Base-by-base conservation (phyloP, 164 flowering plant genomes). In the Magnolia changhungtana region DNA sequence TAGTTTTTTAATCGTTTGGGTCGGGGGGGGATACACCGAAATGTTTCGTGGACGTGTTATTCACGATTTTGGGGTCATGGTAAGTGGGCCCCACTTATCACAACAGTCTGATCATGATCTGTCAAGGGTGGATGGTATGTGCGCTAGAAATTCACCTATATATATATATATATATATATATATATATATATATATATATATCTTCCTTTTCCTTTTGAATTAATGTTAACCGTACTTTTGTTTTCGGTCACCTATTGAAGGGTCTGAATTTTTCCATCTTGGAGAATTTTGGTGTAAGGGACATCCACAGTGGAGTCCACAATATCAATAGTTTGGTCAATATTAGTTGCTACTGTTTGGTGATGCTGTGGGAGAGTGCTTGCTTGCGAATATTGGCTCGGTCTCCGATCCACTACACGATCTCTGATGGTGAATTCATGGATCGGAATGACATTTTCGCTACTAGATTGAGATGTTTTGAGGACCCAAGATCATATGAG, bases 351-450 rank as follows among this genome's bases (percentile, higher is more conserved):
- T 64, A 14, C 66, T 27, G 19, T 50, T 24, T 3, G 76, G 65
- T 13, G 76, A 74, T 8, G 63, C 27, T 23, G 37, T 13, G 20
- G 21, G 71, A 9, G 59, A 74, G 2, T 21, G 59, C 6, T 1
- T 13, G 59, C 20, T 16, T 9, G 76, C 21, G 7, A 67, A 16
- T 11, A 66, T 0, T 10, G 61, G 70, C 18, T 55, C n/a, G 61
- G 10, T 74, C 71, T 49, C 76, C 63, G 37, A 14, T n/a, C 76
- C 70, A 8, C 70, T 61, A 13, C 23, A 37, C 37, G n/a, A 23
- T 14, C 61, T 74, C 49, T 8, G 71, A 65, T n/a, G 61, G 29
- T 5, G 76, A 50, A 45, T 10, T 73, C 3, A 67, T 29, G 8
- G 19, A 14, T 3, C 2, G 68, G 68, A n/a, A 68, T 19, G 50